A percentile compares a stretch with the other conserved stretches of the same genome.
Evolutionary conservation across 2,329 filamentous ascomycete genomes (phyloP).

Genomic region (Diaporthe humulicola): DNA sequence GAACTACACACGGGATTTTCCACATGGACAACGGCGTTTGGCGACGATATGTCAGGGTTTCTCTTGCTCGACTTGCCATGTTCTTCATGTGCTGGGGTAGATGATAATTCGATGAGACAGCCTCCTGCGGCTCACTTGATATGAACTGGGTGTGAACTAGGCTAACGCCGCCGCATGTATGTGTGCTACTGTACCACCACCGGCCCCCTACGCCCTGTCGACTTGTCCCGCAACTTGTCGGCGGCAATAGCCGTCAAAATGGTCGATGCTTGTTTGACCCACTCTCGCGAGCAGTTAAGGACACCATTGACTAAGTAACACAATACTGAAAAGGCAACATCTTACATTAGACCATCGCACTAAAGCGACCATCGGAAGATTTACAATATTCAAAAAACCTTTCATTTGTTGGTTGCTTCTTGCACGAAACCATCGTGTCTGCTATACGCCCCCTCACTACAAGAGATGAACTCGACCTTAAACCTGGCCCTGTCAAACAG

Average conservation of each 20-base stretch:
- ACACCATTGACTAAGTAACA: not conserved
- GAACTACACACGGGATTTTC: conserved; percentile 24
- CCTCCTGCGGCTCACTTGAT: conserved; percentile 6
- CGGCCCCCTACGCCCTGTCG: not conserved
- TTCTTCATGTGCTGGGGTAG: conserved; percentile 20
- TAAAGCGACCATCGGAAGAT: not conserved
- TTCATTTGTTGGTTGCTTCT: conserved; percentile 27
- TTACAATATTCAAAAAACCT: conserved; percentile 21
- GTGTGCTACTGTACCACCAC: not conserved
- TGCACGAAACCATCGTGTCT: not conserved
- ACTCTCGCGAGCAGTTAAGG: not conserved
- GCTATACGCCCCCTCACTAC: conserved; percentile 17
- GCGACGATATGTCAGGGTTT: conserved; percentile 28
- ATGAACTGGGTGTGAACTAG: not conserved
- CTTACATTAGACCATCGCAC: not conserved
- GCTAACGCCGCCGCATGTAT: not conserved
- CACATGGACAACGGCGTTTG: conserved; percentile 37
- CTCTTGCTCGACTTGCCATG: conserved; percentile 20
- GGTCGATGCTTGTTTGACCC: too few relatives aligned
- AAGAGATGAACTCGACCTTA: conserved; percentile 14
- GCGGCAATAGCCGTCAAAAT: not conserved
- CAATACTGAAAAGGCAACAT: not conserved
- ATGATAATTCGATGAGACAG: conserved; percentile 31
- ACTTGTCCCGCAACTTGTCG: not conserved
- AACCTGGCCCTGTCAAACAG: conserved; percentile 14